Evolutionary conservation across 1,284 basidiomycete species (phyloP).

Genomic region (Pseudozyma sp.): DNA sequence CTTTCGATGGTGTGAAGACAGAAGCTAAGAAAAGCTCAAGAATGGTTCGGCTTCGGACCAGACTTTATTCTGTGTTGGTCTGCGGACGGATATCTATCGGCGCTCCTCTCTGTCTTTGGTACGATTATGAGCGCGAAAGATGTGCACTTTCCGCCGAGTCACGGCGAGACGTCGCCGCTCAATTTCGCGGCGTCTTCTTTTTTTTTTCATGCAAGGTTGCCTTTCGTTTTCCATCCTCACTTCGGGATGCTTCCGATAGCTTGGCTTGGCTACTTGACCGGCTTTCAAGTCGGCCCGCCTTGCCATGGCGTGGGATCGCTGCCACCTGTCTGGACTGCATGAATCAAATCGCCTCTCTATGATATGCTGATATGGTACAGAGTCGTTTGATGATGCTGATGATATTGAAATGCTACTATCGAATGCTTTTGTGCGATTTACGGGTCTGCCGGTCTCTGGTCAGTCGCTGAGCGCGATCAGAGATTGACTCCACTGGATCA

Average conservation of each 20-base stretch:
- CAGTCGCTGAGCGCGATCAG: constrained; percentile 33
- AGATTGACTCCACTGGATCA: constrained; percentile 59
- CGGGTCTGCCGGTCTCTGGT: background rate
- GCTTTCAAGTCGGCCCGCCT: constrained; percentile 2
- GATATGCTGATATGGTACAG: constrained; percentile 9
- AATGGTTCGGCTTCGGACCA: too few relatives aligned
- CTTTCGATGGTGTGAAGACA: too few relatives aligned
- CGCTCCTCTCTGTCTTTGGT: too few relatives aligned
- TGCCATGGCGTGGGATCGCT: background rate
- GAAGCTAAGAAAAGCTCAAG: too few relatives aligned
- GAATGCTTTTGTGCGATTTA: background rate
- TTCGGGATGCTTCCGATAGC: background rate
- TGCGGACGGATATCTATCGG: too few relatives aligned
- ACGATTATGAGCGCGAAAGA: too few relatives aligned
- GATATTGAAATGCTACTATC: background rate
- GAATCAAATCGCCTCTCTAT: background rate
- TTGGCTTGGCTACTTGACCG: background rate
- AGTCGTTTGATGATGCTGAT: constrained; percentile 1
- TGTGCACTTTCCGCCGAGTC: constrained; percentile 8
- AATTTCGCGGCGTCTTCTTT: constrained; percentile 23
- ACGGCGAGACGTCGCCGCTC: constrained; percentile 10
- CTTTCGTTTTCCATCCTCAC: background rate
- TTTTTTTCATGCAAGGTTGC: background rate
- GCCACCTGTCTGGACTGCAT: background rate
- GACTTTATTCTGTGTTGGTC: too few relatives aligned